A percentile compares a stretch with the other conserved stretches of the same genome.
Evolutionary conservation across 805 yeast species (phyloP).

Genomic region (Torulaspora gathmanii): DNA sequence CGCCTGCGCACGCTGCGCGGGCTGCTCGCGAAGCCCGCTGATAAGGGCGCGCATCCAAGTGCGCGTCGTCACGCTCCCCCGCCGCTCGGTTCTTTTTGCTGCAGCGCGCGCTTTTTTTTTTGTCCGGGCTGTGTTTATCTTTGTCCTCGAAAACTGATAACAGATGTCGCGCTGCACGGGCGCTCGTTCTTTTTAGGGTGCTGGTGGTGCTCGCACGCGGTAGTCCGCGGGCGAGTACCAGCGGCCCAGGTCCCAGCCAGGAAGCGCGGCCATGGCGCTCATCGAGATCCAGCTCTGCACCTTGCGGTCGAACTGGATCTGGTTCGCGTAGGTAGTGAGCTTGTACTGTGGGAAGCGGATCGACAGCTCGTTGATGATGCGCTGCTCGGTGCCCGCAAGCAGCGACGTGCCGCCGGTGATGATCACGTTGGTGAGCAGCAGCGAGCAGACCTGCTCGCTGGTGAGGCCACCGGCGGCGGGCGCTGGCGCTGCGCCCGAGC

Average conservation of each 20-base stretch:
- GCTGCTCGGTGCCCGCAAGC: constrained; percentile 74
- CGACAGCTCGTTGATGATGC: constrained; percentile 66
- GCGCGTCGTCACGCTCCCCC: too few species aligned
- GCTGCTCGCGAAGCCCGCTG: too few species aligned
- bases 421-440: constrained; percentile 52
- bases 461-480: constrained; percentile 14
- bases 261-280: constrained; percentile 28
- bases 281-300: constrained; percentile 87
- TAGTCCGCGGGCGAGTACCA: constrained; percentile 20
- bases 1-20: too few species aligned
- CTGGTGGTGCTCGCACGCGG: background rate
- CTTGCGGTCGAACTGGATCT: constrained; percentile 66
- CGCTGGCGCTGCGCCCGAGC: constrained; percentile 2
- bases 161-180: background rate
- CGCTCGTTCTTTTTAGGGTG: too few species aligned
- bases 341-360: constrained; percentile 76
- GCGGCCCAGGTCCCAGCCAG: constrained; percentile 31
- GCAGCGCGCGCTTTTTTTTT: background rate
- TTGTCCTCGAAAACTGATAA: constrained; percentile 4
- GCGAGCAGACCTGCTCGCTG: constrained; percentile 30
- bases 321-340: constrained; percentile 77
- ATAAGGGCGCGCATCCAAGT: too few species aligned
- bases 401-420: constrained; percentile 78
- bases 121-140: background rate
- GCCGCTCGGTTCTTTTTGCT: background rate